phyloP scores from a whole-genome alignment of 805 yeast species.

The Candida wancherniae region DNA sequence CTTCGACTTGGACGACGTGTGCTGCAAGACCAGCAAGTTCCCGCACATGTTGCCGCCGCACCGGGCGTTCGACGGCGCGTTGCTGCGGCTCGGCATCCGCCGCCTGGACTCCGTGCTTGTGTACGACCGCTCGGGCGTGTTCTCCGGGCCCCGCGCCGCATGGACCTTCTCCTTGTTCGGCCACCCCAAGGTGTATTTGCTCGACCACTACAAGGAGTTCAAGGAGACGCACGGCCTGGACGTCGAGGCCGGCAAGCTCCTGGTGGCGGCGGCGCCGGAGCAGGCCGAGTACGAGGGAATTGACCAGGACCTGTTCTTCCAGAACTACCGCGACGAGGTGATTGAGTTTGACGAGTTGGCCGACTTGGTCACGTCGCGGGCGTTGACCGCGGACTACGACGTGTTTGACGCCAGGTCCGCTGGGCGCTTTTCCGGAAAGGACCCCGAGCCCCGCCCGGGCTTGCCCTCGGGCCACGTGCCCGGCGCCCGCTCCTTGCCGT shows the following conservation, averaged over 20 bases:
- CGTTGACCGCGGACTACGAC: slow-evolving; percentile 43
- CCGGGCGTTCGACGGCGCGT: slow-evolving; percentile 48
- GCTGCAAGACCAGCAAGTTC: slow-evolving; percentile 47
- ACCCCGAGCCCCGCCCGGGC: slow-evolving; percentile 87
- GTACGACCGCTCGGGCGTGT: slow-evolving; percentile 81
- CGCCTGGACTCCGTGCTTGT: slow-evolving; percentile 61
- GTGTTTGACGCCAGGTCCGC: slow-evolving; percentile 79
- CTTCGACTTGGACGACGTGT: slow-evolving; percentile 16
- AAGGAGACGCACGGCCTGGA: slow-evolving; percentile 21
- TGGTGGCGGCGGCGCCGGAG: slow-evolving; percentile 4
- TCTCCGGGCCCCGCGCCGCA: slow-evolving; percentile 85
- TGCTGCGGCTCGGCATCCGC: slow-evolving; percentile 52
- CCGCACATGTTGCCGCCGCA: slow-evolving; percentile 89
- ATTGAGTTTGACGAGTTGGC: slow-evolving; percentile 63
- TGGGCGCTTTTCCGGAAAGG: slow-evolving; percentile 71
- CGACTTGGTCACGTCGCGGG: slow-evolving; percentile 48
- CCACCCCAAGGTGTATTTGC: slow-evolving; percentile 61
- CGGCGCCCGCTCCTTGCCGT: slow-evolving; percentile 74
- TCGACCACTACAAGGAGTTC: slow-evolving; percentile 65
- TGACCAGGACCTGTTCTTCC: slow-evolving; percentile 26
- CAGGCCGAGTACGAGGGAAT: slow-evolving; percentile 18
- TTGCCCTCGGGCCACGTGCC: slow-evolving; percentile 88
- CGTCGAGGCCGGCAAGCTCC: slow-evolving; percentile 10
- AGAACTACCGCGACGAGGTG: slow-evolving; percentile 42
- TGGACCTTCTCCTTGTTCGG: slow-evolving; percentile 86